Evolutionary conservation across 352 stramenopile species (phyloP), one percentile per base, ranked within the genome.

Genomic region (Phytopythium montanum): DNA sequence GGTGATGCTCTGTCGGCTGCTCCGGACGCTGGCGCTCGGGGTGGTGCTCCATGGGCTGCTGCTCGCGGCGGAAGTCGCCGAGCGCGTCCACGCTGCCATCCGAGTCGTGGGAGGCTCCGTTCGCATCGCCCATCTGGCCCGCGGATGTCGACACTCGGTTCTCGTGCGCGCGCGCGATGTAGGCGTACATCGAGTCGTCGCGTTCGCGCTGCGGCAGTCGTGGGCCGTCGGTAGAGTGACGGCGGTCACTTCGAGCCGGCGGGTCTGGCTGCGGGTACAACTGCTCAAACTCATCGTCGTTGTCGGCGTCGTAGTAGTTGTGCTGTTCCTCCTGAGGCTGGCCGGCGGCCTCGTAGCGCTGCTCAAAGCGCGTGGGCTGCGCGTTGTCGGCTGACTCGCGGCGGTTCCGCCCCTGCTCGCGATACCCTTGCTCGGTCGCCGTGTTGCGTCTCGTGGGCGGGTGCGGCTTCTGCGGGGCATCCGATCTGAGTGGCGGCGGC

Each of bases 351-450:
- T 56, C 26, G 6, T 70, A 62, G 38, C 23, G 51, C 39, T 45
- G 16, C 18, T 45, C 39, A 19, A 45, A 25, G 8, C 18, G 39
- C 36, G 16, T 42, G 36, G 36, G 36, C 10, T 31, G 31, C 16
- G 9, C 33, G 3, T 46, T 57, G n/a, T 46, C 36, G 14, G 10
- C 23, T 14, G 25, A 46, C 13, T 46, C 21, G 25, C 36, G 39
- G 56, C 14, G 54, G 39, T 2, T 52, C 23, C 18, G 69, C 59
- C 28, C 75, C 68, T 59, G 79, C 23, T 18, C 61, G 68, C n/a
- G 55, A 23, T 19, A 68, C 59, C 28, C 75, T 66, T 59, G 79
- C 23, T 18, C 61, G 68, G 50, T 72, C 41, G 69, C 76, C 26
- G 31, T 59, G 41, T 53, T 55, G 46, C 48, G 56, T 23, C 62